A percentile compares a stretch with the other conserved stretches of the same genome.
Evolutionary conservation across 345 rosid genomes (phyloP).

Genomic region (Arabidopsis arenosa): DNA sequence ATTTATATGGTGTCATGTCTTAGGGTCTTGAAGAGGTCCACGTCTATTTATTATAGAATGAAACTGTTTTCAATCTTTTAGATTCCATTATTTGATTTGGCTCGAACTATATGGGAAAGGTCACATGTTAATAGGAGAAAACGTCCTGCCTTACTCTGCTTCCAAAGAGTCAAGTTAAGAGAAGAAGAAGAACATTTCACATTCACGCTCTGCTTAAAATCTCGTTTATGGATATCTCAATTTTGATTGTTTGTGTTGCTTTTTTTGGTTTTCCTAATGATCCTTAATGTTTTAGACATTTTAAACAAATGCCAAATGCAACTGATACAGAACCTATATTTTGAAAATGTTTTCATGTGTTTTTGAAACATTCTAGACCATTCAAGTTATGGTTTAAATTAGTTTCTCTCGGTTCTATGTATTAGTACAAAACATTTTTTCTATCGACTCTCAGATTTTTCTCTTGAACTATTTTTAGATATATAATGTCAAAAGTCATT

Average conservation of each 20-base stretch:
- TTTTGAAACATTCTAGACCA: conserved; percentile 1
- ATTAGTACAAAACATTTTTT: background rate
- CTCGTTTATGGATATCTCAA: background rate
- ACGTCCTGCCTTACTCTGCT: conserved; percentile 10
- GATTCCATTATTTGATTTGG: conserved; percentile 16
- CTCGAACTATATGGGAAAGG: conserved; percentile 37
- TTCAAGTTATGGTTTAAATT: background rate
- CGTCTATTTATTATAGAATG: background rate
- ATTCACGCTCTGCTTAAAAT: background rate
- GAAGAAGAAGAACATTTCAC: background rate
- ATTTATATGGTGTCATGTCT: conserved; percentile 36
- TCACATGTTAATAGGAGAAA: conserved; percentile 26
- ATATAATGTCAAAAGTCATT: background rate
- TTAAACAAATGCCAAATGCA: background rate
- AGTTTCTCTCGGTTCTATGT: background rate
- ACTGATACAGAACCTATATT: background rate
- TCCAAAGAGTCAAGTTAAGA: conserved; percentile 34
- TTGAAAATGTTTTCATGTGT: background rate
- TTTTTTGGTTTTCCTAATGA: background rate
- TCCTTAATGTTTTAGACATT: background rate
- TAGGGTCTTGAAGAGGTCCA: conserved; percentile 24
- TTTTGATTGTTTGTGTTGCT: background rate
- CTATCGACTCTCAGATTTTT: background rate
- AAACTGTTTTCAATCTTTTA: conserved; percentile 11
- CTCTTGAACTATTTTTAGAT: background rate